Evolutionary conservation across 768 basidiomycete genomes (phyloP), one percentile per base, ranked within the genome.

Genomic region (Lepiota brunneoincarnata): DNA sequence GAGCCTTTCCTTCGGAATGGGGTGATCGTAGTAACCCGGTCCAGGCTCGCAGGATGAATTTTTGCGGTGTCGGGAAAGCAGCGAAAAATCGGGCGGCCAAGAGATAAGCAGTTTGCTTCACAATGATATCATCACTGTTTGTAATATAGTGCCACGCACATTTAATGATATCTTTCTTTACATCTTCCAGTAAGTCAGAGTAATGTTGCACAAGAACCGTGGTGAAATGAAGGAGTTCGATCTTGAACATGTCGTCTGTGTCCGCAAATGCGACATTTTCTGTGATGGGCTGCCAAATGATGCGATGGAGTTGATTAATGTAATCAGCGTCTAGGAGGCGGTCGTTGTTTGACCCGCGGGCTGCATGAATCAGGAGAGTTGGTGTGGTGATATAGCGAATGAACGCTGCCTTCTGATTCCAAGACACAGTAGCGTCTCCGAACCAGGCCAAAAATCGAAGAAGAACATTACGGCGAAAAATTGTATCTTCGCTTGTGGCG

Each of bases 11-110:
- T 51, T 88, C 84, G 6, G 75, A 67, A 55, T 78, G 76, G 24
- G 86, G 89, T 38, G 87, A 82, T 26, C 89, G 87, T 54, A 99
- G 78, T 12, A 99, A 75, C 7, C 91, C 93, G 4, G 84, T 84
- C 94, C 95, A 98, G 21, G 94, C 89, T 5, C 88, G 82, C 48
- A 94, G 71, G 45, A 96, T 84, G 67, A 99, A 94, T 69, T 97
- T 98, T 56, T 83, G 80, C 1, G 96, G 95, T 0, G 87, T 89
- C 15, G 89, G 90, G 68, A 89, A 95, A 6, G 83, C 84, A 12
- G 89, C 86, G 62, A 96, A 94, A 77, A 98, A 98, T 28, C 89
- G 83, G 36, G 97, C 93, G 31, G 91, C 85, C 5, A 98, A 79
- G 34, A 97, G 81, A 66, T 93, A 93, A 0, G 93, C 89, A 7